phyloP scores from a whole-genome alignment of 768 basidiomycete species.

The Rhodotorula sphaerocarpa region DNA sequence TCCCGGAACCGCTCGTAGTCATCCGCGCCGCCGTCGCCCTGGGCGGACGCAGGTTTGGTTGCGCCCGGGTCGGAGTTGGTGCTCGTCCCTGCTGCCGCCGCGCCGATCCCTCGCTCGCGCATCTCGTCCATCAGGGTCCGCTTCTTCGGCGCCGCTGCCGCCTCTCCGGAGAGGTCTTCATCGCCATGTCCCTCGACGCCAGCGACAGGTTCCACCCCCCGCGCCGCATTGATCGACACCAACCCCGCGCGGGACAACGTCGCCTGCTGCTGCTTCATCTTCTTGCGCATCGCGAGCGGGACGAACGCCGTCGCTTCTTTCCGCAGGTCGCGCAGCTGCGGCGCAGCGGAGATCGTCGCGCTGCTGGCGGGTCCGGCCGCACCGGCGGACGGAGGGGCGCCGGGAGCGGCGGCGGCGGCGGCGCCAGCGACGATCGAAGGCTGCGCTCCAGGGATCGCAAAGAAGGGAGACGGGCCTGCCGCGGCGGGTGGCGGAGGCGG shows the following conservation, averaged over 20 bases:
- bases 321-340: conserved; percentile 83
- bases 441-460: conserved; percentile 6
- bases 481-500: background rate
- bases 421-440: conserved; percentile 7
- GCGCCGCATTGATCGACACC: conserved; percentile 11
- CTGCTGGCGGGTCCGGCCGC: conserved; percentile 42
- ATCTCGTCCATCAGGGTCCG: conserved; percentile 9
- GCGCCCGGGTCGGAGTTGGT: background rate
- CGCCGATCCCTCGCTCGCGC: conserved; percentile 18
- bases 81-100: background rate
- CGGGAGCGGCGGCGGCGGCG: background rate
- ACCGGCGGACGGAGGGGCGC: conserved; percentile 12
- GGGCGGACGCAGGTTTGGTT: background rate
- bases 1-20: conserved; percentile 31
- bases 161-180: background rate
- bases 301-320: conserved; percentile 91
- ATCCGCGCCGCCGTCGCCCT: conserved; percentile 6
- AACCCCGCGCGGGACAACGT: conserved; percentile 12
- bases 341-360: conserved; percentile 73
- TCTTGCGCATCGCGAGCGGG: conserved; percentile 65
- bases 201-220: no score
- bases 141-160: background rate
- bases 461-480: background rate
- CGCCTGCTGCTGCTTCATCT: conserved; percentile 35
- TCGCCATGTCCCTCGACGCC: no score